Base-by-base conservation (phyloP, 139 green algal species). In the Haematococcus sp. region DNA sequence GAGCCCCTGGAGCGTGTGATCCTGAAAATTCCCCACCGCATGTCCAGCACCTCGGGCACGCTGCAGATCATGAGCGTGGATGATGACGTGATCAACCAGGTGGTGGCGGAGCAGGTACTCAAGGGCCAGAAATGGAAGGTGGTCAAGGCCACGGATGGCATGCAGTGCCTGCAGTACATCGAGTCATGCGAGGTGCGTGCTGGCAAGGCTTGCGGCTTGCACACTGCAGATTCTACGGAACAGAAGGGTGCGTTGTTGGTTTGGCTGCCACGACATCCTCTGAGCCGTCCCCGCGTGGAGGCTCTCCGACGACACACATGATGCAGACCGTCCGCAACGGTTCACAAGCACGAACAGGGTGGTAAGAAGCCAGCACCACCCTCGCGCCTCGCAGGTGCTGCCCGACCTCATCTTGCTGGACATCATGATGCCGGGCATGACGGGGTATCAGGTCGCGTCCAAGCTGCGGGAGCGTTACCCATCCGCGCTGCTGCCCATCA, bases 361-460 rank as follows among this genome's bases (percentile, higher is more conserved):
- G n/a, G n/a, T n/a, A n/a, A n/a, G n/a, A n/a, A n/a, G n/a, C n/a
- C n/a, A n/a, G n/a, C n/a, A n/a, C n/a, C n/a, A n/a, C n/a, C n/a
- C n/a, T n/a, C n/a, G n/a, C 52, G 20, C 23, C 58, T 4, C 69
- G 31, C 66, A 73, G 66, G 66, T 73, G 40, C 73, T 87, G 31
- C 86, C 84, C 0, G 82, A 91, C 78, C 30, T 91, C 0, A 88
- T 68, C 20, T 54, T 75, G 31, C 56, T 68, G 7, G 69, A 68
- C 31, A 75, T 68, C 55, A 75, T 68, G 69, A 91, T 91, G 86
- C 86, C 86, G 0, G 70, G 66, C 1, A 81, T 88, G 55, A 87
- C 68, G 63, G 86, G 86, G 17, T 90, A 80, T 23, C 79, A 80
- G 31, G 51, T 59, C 22, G 58, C 23, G 5, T n/a, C 31, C 46